Base-by-base conservation (phyloP, 371 early-diverging fungal genomes). In the Mucor racemosus region DNA sequence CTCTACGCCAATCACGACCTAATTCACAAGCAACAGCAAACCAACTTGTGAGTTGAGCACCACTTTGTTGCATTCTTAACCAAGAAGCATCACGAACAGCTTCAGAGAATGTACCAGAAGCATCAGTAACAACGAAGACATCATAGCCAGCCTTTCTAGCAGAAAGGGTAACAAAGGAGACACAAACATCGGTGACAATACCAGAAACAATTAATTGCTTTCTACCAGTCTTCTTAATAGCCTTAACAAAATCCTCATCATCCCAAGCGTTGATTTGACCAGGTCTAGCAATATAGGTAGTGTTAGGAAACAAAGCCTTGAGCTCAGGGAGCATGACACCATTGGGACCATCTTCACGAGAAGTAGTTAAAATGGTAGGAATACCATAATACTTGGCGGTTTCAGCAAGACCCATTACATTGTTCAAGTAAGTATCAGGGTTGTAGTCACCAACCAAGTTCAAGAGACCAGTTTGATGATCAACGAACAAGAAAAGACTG, bases 241-340 rank as follows among this genome's bases (percentile, higher is more conserved):
- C 75, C 36, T 64, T n/a, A n/a, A n/a, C n/a, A n/a, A n/a, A n/a
- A n/a, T n/a, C n/a, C n/a, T n/a, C n/a, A n/a, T n/a, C n/a, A n/a
- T 75, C 75, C 75, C 72, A 71, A 58, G 75, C 72, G 35, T 75
- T 75, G 67, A 75, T 68, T 71, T 71, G 72, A 63, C 72, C 71
- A 62, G 68, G 75, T 59, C 72, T 68, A 39, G 68, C 57, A 62
- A 71, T 63, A 33, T 64, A 64, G 42, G 68, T 64, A 41, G 66
- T 63, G 59, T 68, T 39, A 34, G 72, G 72, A 64, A 71, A 75
- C 65, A 75, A 57, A 8, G 41, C 57, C 57, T 66, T 65, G n/a
- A n/a, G n/a, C n/a, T n/a, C n/a, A n/a, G n/a, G n/a, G n/a, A n/a
- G n/a, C n/a, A n/a, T n/a, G n/a, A 60, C 64, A n/a, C 71, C 75